Conservation (phyloP, 768 basidiomycete genomes). For the Albatrellus ellisii region DNA sequence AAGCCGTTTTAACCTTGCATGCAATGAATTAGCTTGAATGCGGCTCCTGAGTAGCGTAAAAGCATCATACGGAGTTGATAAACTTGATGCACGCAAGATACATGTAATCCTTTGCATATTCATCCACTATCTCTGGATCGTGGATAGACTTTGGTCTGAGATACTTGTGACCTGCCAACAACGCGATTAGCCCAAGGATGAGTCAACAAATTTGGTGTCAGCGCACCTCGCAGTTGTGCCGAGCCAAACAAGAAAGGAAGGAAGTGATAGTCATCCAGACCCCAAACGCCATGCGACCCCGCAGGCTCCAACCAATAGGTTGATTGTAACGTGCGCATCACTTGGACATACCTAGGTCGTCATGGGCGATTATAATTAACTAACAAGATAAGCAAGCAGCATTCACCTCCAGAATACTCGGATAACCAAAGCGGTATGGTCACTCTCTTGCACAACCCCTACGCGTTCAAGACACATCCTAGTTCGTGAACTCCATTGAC, state of each 20-base stretch:
- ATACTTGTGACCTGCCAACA: conserved; percentile 52
- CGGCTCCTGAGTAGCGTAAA: no score
- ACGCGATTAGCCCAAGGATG: background rate
- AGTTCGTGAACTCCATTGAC: conserved; percentile 3
- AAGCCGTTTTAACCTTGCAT: conserved; percentile 82
- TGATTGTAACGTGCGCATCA: conserved; percentile 81
- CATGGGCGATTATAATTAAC: background rate
- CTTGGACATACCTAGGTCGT: conserved; percentile 43
- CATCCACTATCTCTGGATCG: conserved; percentile 81
- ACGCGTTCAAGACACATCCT: conserved; percentile 76
- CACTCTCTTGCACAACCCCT: conserved; percentile 44
- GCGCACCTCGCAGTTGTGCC: conserved; percentile 54
- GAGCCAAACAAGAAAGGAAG: conserved; percentile 83
- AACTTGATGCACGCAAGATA: conserved; percentile 94
- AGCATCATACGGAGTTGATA: conserved; percentile 79
- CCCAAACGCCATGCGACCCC: conserved; percentile 99
- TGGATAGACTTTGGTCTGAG: conserved; percentile 89
- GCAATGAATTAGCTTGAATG: background rate
- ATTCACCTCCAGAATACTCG: conserved; percentile 77
- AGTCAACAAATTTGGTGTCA: background rate
- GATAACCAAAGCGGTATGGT: conserved; percentile 66
- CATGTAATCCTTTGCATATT: conserved; percentile 88
- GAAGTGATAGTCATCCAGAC: conserved; percentile 94
- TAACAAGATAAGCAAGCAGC: no score
- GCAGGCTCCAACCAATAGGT: conserved; percentile 97